Evolutionary conservation across 2,329 filamentous ascomycete genomes (phyloP).

Genomic region (Fusarium torreyae): DNA sequence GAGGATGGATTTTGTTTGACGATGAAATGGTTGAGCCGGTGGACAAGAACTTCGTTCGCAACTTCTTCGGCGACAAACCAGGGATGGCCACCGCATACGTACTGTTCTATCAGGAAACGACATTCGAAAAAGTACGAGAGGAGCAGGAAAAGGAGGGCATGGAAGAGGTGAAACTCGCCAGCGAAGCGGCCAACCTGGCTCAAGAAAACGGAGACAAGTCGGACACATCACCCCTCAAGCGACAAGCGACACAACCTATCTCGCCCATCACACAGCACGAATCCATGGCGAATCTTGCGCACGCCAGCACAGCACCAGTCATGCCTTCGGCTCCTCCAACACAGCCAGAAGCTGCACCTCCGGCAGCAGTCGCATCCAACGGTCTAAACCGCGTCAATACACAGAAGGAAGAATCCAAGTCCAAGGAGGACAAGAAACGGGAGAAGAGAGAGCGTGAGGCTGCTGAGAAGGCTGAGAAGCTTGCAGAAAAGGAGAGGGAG

Average conservation of each 20-base stretch:
- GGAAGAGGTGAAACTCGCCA: slow-evolving; percentile 72
- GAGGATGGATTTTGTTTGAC: slow-evolving; percentile 96
- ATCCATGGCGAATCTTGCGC: slow-evolving; percentile 72
- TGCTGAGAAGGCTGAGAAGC: slow-evolving; percentile 70
- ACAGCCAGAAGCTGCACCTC: slow-evolving; percentile 33
- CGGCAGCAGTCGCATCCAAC: slow-evolving; percentile 34
- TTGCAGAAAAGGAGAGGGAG: slow-evolving; percentile 59
- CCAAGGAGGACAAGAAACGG: slow-evolving; percentile 74
- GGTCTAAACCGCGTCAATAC: slow-evolving; percentile 44
- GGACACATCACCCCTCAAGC: slow-evolving; percentile 62
- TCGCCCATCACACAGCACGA: slow-evolving; percentile 65
- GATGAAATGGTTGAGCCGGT: slow-evolving; percentile 99
- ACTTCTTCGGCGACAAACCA: slow-evolving; percentile 95
- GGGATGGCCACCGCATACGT: slow-evolving; percentile 96
- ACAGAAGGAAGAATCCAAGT: slow-evolving; percentile 54
- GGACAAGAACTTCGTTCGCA: slow-evolving; percentile 94
- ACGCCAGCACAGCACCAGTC: slow-evolving; percentile 75
- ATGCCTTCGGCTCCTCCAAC: slow-evolving; percentile 39
- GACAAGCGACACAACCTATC: slow-evolving; percentile 66
- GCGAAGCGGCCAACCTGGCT: slow-evolving; percentile 70
- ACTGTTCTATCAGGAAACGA: slow-evolving; percentile 96
- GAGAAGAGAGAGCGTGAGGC: slow-evolving; percentile 78
- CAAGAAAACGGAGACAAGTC: slow-evolving; percentile 63
- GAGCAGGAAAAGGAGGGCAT: slow-evolving; percentile 88
- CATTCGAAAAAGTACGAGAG: slow-evolving; percentile 75